Percentiles rank a stretch among this genome's conserved stretches.
phyloP scores from a whole-genome alignment of 139 green algal genomes.

The Pedinophyceae sp. region DNA sequence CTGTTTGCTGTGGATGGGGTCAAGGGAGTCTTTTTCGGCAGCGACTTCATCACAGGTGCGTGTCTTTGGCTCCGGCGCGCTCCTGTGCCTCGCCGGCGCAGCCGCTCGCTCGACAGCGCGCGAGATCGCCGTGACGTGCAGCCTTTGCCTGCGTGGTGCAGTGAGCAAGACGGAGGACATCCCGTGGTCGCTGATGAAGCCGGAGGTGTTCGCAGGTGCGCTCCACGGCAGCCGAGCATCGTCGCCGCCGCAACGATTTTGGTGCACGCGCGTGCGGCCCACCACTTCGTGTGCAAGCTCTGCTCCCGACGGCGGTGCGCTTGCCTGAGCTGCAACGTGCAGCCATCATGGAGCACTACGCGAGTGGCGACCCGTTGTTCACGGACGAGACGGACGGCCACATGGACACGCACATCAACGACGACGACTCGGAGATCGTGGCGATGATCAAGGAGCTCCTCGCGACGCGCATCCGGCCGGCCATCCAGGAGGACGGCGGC shows the following conservation, averaged over 20 bases:
- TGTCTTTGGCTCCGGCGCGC: too few species aligned
- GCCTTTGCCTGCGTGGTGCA: conserved; percentile 49
- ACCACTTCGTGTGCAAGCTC: too few species aligned
- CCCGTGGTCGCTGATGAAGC: conserved; percentile 47
- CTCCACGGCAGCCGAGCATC: too few species aligned
- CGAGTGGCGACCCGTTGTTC: conserved; percentile 53
- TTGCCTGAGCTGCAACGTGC: too few species aligned
- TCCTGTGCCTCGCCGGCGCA: too few species aligned
- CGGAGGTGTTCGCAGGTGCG: conserved; percentile 86
- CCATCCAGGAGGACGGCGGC: conserved; percentile 61
- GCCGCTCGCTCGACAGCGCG: too few species aligned
- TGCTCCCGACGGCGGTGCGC: too few species aligned
- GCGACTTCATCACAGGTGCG: conserved; percentile 96
- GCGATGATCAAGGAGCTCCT: conserved; percentile 99
- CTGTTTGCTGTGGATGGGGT: conserved; percentile 81
- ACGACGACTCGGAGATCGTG: conserved; percentile 73
- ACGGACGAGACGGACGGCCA: conserved; percentile 20
- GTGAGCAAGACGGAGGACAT: conserved; percentile 13
- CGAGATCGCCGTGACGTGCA: conserved; percentile 91
- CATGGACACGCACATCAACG: conserved; percentile 40
- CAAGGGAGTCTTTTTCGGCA: conserved; percentile 81
- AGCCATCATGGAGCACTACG: conserved; percentile 90
- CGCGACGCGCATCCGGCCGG: conserved; percentile 82
- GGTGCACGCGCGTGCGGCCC: too few species aligned
- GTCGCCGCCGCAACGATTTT: too few species aligned